Evolutionary conservation across 2,329 filamentous ascomycete genomes (phyloP), one percentile per base, ranked within the genome.

Genomic region (Trichoderma sp.): DNA sequence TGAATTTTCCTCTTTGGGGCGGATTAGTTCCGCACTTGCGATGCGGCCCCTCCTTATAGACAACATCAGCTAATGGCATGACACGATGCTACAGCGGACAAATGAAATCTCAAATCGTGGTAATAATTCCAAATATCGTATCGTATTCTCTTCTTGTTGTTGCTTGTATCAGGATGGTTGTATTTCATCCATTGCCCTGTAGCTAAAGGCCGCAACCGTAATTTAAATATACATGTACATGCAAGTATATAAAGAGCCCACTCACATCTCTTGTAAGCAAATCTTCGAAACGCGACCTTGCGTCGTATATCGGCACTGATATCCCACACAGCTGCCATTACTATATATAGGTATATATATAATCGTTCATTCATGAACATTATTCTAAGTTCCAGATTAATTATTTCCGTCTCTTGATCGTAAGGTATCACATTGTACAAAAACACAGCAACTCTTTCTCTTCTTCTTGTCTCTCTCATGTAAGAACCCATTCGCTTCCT

Each of bases 401-500:
- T 61, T 68, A 63, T 37, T 57, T 40, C 60, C 67, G 35, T 29
- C 67, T 68, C 67, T 68, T 68, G 31, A 35, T 53, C 47, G 33
- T 64, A 49, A 58, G 53, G 40, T 66, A 66, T 58, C 63, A 43
- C 37, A 57, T 57, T 57, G 62, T 57, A 47, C 27, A 47, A 65
- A 65, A 65, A 47, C 64, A 56, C 61, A 58, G 16, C 24, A 66
- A 49, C 37, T 49, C n/a, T 33, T 8, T 47, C 24, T 53, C 57
- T 31, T 31, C 13, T 16, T n/a, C 52, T 29, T 68, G 16, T 7
- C 19, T 4, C 40, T 43, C 19, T 43, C 4, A 70, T 21, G 58
- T 55, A 37, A 70, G 58, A 40, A 97, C 94, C 95, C 95, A 99
- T 84, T 99, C 95, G 75, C 91, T 97, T 29, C 95, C 94, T 73